A percentile compares a stretch with the other conserved stretches of the same genome.
Evolutionary conservation across 345 rosid genomes (phyloP).

Genomic region (Boechera stricta): DNA sequence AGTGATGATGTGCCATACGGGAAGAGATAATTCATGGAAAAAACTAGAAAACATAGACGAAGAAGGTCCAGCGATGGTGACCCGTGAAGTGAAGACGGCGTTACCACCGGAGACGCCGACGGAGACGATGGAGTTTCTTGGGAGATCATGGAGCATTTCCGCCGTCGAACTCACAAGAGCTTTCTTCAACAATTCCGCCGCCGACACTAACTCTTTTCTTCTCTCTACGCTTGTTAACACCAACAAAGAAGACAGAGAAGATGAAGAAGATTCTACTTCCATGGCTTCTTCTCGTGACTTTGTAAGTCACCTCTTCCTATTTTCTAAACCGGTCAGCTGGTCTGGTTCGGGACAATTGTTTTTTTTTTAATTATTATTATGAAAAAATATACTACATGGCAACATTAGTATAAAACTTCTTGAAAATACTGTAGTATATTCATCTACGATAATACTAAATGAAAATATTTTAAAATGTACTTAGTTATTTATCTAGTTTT

Average conservation of each 20-base stretch:
- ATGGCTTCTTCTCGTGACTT: slow-evolving; percentile 48
- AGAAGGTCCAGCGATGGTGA: slow-evolving; percentile 46
- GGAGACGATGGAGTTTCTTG: slow-evolving; percentile 93
- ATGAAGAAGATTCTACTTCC: slow-evolving; percentile 51
- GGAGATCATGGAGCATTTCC: slow-evolving; percentile 95
- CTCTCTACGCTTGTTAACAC: slow-evolving; percentile 48
- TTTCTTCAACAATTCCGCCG: slow-evolving; percentile 48
- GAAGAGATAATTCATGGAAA: slow-evolving; percentile 38
- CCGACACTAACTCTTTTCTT: slow-evolving; percentile 42
- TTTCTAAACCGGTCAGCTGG: slow-evolving; percentile 21
- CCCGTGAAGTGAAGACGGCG: slow-evolving; percentile 48
- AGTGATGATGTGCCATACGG: slow-evolving; percentile 43
- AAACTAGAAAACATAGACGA: slow-evolving; percentile 87
- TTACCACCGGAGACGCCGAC: slow-evolving; percentile 87
- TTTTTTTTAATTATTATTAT: neutral
- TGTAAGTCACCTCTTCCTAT: slow-evolving; percentile 33
- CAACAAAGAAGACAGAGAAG: slow-evolving; percentile 42
- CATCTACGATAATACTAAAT: too few species aligned
- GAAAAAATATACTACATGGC: neutral
- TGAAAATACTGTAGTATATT: too few species aligned
- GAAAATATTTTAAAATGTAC: neutral
- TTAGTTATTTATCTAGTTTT: neutral
- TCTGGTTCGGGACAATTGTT: neutral
- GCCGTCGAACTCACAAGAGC: slow-evolving; percentile 90
- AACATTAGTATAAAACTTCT: neutral